Evolutionary conservation across 2,329 filamentous ascomycete genomes (phyloP), one percentile per base, ranked within the genome.

Genomic region (Thermochaetoides dissita): DNA sequence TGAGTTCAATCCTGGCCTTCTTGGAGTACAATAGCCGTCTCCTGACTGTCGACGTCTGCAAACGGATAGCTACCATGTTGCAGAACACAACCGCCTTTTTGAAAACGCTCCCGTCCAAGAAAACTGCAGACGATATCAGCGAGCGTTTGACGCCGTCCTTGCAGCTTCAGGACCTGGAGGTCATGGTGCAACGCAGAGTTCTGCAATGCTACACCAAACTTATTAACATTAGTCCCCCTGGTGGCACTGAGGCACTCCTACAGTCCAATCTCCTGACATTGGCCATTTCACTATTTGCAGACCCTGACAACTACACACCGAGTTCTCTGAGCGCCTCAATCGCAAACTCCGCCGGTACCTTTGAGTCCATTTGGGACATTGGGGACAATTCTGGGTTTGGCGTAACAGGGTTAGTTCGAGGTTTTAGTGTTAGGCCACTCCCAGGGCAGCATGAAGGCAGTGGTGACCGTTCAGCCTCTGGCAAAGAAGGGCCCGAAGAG

Each of bases 371-470:
- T 34, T 98, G 91, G 91, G 89, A 96, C 48, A 76, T 94, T 6
- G 83, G 80, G 7, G 91, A 98, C 59, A 96, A 96, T 56, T 88
- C 81, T 53, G 89, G 88, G 1, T 96, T 94, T 59, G 91, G 93
- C 3, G 81, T 98, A 10, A 94, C 85, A 8, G 85, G 88, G 1
- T 66, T 96, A 17, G 79, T 94, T 1, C 72, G 76, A 17, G 84
- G 86, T 0, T 87, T 91, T 56, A 74, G 81, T 41, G 68, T 87
- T 11, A 77, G 72, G 52, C 74, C 71, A 28, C 69, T 88, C 43
- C 78, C 79, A 10, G 83, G 84, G 29, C 80, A 83, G 54, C 75
- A 81, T 44, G 72, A 76, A 33, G 69, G 62, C 39, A 59, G 65
- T 0, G 55, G 61, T 9, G 66, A 71, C 31, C 61, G 51, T 36